phyloP scores from a whole-genome alignment of 139 green algal species.

The Zygnema cylindricum region DNA sequence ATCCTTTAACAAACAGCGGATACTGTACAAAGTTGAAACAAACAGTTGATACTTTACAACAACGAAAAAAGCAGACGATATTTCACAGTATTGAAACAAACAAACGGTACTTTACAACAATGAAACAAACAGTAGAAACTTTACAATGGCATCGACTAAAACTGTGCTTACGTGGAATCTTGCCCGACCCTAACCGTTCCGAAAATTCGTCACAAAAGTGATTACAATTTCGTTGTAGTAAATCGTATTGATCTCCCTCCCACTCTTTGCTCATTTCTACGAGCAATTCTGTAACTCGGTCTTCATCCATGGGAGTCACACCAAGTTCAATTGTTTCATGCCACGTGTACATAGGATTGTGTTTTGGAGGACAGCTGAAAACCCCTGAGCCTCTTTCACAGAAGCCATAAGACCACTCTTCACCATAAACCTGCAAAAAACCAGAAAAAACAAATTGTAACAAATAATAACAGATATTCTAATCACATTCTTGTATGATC shows the following conservation, averaged over 20 bases:
- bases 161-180: conserved; percentile 52
- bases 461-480: too few relatives aligned
- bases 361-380: conserved; percentile 68
- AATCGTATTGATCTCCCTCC: conserved; percentile 72
- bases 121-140: too few relatives aligned
- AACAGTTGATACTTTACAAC: too few relatives aligned
- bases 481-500: too few relatives aligned
- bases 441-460: not conserved
- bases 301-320: conserved; percentile 57
- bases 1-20: too few relatives aligned
- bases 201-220: conserved; percentile 80
- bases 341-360: conserved; percentile 76
- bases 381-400: conserved; percentile 75
- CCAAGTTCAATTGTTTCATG: conserved; percentile 74
- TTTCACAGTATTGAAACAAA: too few relatives aligned
- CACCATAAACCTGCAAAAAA: conserved; percentile 55
- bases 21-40: too few relatives aligned
- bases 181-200: conserved; percentile 59
- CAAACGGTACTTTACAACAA: too few relatives aligned
- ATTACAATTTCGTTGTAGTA: conserved; percentile 79
- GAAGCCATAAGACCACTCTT: conserved; percentile 79
- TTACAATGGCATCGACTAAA: too few relatives aligned
- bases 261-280: conserved; percentile 64
- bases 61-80: too few relatives aligned
- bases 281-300: conserved; percentile 57